Evolutionary conservation across 306 rosid genomes (phyloP), one percentile per base, ranked within the genome.

Genomic region (Betula pendula): DNA sequence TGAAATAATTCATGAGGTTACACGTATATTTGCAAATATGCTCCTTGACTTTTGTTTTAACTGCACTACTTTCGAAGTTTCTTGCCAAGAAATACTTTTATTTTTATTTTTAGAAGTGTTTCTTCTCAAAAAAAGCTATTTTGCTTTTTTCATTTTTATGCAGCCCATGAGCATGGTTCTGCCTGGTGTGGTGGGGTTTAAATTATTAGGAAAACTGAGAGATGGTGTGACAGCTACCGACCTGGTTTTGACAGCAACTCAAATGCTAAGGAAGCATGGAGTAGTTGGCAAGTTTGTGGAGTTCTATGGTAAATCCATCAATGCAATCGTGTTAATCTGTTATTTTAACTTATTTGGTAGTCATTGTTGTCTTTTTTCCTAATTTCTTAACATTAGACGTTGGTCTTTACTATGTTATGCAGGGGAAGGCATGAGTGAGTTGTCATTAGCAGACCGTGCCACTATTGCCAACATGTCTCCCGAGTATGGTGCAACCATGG

Each of bases 101-200:
- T 27, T 35, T 6, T 51, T 45, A 12, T 13, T 45, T 45, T 45
- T 45, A 45, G 49, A 38, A 27, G 19, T 62, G 75, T 16, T 77
- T 63, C 31, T 63, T 68, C 49, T 60, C 56, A 45, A 20, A 50
- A 70, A 58, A 51, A 52, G 13, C 24, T 77, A 72, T 73, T 45
- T 11, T 68, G 8, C 22, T 24, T 48, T 13, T 78, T 70, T 66
- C 47, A 9, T 80, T 58, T 72, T 42, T 44, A 69, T 78, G 74
- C 86, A 94, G 97, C 98, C 98, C 74, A 92, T 94, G 98, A 94
- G 98, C 92, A 94, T 94, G 98, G 98, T 94, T 82, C 87, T 94
- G 71, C 98, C 98, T 15, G 98, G 98, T 70, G 98, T 94, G 1
- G 98, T 94, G 72, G 98, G 98, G 73, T 94, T 94, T 70, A 94